Conservation (phyloP, 306 rosid species). For the Dalbergia cultrata region DNA sequence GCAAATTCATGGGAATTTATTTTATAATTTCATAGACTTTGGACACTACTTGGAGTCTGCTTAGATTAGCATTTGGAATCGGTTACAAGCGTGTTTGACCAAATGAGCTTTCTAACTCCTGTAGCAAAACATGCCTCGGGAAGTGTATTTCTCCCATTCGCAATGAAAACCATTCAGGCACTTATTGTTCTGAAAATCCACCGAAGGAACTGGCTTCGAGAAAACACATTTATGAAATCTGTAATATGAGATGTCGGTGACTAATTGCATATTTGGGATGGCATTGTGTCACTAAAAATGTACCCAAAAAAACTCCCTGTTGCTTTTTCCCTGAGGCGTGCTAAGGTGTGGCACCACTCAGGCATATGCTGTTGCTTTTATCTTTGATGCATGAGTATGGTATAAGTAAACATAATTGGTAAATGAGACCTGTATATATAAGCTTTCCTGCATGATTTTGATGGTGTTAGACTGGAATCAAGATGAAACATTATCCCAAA, state of each 20-base stretch:
- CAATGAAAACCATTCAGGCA: neutral
- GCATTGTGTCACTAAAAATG: too few species aligned
- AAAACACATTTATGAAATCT: too few species aligned
- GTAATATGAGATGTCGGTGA: too few species aligned
- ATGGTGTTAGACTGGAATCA: slow-evolving; percentile 10
- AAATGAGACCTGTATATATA: neutral
- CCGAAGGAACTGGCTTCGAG: too few species aligned
- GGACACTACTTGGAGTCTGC: neutral
- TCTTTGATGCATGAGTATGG: too few species aligned
- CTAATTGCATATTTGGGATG: too few species aligned
- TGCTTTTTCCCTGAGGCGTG: too few species aligned
- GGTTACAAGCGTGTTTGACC: neutral
- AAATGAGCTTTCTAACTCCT: neutral
- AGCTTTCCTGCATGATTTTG: neutral
- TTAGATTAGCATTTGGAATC: neutral
- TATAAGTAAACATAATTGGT: neutral
- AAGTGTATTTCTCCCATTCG: neutral
- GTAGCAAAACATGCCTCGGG: neutral
- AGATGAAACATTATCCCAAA: slow-evolving; percentile 27
- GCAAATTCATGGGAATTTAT: slow-evolving; percentile 1
- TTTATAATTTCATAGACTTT: slow-evolving; percentile 2
- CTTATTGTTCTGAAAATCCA: too few species aligned
- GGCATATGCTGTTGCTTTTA: too few species aligned
- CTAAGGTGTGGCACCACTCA: too few species aligned
- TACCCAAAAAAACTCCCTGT: too few species aligned